Evolutionary conservation across 164 flowering plant genomes (phyloP), one percentile per base, ranked within the genome.

Genomic region (Paratinospora sagittata): DNA sequence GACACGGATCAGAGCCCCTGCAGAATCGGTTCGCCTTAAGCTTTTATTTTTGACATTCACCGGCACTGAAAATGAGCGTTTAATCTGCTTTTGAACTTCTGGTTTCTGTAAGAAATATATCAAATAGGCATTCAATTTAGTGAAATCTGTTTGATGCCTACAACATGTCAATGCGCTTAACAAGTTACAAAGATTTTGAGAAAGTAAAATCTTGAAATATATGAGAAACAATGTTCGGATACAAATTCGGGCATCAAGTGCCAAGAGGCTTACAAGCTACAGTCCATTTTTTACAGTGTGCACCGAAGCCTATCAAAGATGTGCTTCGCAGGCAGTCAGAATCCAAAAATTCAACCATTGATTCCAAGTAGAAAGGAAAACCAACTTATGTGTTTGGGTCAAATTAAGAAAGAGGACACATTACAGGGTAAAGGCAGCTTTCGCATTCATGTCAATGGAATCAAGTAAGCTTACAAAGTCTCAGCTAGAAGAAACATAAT

Each of bases 1-100:
- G 39, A 90, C 88, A 57, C 92, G 91, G 19, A 90, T 83, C 61
- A 90, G 34, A 62, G 83, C 84, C 70, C 90, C 84, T 27, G 73
- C 68, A 21, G 92, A 90, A 75, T 86, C 89, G 37, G 73, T 71
- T 75, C 87, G 77, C 72, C 85, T 79, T 78, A 85, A 76, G 75
- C 87, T 84, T 81, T 84, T 75, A 19, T 72, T 68, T 76, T 84
- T 88, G 36, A 83, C 80, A 79, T 87, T 88, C 41, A 84, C 84
- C 13, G 96, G 96, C 74, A 87, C 96, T 60, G 96, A 90, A 6
- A 85, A 74, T 34, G 90, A 90, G 65, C 96, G 89, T 52, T 76
- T 78, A 74, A 90, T 90, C 52, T 80, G 76, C 23, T 78, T 77
- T 70, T 80, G 77, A 68, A 61, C 81, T 75, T 81, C 85, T 71